Evolutionary conservation across 495 filamentous ascomycete genomes (phyloP), one percentile per base, ranked within the genome.

Genomic region (Platismatia glauca): DNA sequence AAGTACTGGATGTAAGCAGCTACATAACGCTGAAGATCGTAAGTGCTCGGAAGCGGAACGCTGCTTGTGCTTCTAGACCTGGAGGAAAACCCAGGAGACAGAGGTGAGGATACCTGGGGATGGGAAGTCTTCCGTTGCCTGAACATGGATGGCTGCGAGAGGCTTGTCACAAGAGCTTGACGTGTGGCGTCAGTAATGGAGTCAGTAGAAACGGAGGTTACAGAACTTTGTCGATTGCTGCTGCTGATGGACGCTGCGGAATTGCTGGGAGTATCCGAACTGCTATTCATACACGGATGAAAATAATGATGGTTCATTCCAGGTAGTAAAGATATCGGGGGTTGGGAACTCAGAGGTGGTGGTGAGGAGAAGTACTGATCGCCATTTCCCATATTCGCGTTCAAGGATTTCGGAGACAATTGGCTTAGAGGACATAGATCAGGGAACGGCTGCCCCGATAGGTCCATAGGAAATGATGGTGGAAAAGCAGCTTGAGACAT

Each of bases 151-250:
- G 87, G 84, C 73, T 90, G 89, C 65, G 88, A 87, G 64, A 97
- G 84, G 65, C 87, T 90, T 67, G 82, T 80, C 73, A 96, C 75
- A 76, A 97, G 82, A 71, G 92, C 85, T 77, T 89, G 87, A 75
- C 94, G 84, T 64, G 93, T 97, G 72, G 89, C 85, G 78, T 98
- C 95, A 69, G 93, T 95, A 74, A 98, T 93, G 66, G 92, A 85
- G 75, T 88, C 87, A 58, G 85, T 84, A 61, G 85, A 87, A 63
- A 81, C 73, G 62, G 85, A 80, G 61, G 83, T 81, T 56, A 89
- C 78, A 63, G 85, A 85, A 74, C 84, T 81, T 69, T 87, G 78
- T 70, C 82, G 80, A 67, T 80, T 81, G 73, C 77, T 81, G 67
- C 83, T 82, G 67, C 80, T 83, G 64, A 88, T 81, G 46, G 88